Evolutionary conservation across 108 stramenopile species (phyloP).

Genomic region (Chaetoceros tenuissimus): DNA sequence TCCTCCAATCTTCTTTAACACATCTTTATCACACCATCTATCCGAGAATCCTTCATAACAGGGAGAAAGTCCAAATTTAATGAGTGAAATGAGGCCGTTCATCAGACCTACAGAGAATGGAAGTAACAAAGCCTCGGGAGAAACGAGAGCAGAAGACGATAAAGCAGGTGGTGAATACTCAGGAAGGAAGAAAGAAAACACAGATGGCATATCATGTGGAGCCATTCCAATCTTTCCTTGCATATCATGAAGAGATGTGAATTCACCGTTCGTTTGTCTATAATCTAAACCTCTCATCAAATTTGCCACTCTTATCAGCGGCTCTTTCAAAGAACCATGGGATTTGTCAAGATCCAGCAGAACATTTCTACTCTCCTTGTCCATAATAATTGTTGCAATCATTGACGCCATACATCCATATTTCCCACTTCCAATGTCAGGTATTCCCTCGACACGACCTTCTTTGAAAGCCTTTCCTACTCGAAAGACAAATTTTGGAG

Average conservation of each 20-base stretch:
- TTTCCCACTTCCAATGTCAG: constrained; percentile 5
- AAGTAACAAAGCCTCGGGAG: constrained; percentile 38
- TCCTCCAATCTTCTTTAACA: neutral
- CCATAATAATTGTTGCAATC: constrained; percentile 22
- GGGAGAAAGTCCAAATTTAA: constrained; percentile 31
- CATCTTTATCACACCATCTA: neutral
- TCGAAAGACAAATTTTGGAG: constrained; percentile 11
- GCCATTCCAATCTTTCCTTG: constrained; percentile 27
- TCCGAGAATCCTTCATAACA: constrained; percentile 7
- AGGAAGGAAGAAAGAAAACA: constrained; percentile 44
- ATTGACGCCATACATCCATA: constrained; percentile 24
- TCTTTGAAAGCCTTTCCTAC: constrained; percentile 12
- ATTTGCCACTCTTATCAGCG: constrained; percentile 18
- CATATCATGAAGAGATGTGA: constrained; percentile 15
- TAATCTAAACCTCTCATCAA: constrained; percentile 36
- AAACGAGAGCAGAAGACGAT: constrained; percentile 9
- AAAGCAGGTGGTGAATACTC: constrained; percentile 31
- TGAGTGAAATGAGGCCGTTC: constrained; percentile 39
- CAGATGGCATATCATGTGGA: constrained; percentile 28
- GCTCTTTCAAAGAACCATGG: constrained; percentile 14
- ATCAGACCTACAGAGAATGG: constrained; percentile 24
- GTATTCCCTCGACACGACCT: constrained; percentile 1
- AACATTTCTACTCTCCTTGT: constrained; percentile 14
- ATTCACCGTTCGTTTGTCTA: constrained; percentile 12
- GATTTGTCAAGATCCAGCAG: constrained; percentile 20